Evolutionary conservation across 768 basidiomycete genomes (phyloP).

Genomic region (Gautieria morchelliformis): DNA sequence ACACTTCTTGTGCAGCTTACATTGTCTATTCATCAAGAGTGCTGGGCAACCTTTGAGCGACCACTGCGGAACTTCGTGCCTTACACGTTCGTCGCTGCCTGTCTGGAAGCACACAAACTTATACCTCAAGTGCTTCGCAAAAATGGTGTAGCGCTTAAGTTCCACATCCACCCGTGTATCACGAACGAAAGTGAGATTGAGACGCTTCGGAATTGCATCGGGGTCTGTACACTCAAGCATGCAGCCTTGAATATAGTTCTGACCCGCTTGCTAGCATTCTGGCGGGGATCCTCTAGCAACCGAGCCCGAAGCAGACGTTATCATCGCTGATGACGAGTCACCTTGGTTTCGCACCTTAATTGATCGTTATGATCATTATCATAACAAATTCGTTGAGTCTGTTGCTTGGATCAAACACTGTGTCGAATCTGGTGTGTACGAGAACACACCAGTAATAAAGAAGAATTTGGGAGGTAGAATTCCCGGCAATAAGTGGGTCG

Average conservation of each 20-base stretch:
- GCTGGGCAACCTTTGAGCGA: slow-evolving; percentile 60
- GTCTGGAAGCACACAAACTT: slow-evolving; percentile 66
- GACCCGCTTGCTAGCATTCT: slow-evolving; percentile 46
- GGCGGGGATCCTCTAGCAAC: slow-evolving; percentile 70
- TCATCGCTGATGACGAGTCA: slow-evolving; percentile 72
- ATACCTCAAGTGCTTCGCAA: slow-evolving; percentile 70
- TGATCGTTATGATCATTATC: slow-evolving; percentile 57
- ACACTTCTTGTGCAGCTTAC: not conserved
- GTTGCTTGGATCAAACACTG: slow-evolving; percentile 81
- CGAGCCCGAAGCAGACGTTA: slow-evolving; percentile 60
- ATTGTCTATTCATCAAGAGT: slow-evolving; percentile 27
- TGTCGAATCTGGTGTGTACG: slow-evolving; percentile 53
- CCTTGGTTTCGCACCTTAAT: slow-evolving; percentile 68
- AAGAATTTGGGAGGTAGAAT: slow-evolving; percentile 78
- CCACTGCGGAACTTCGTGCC: slow-evolving; percentile 75
- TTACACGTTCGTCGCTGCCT: slow-evolving; percentile 76
- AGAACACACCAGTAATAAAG: slow-evolving; percentile 69
- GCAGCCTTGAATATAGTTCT: not conserved
- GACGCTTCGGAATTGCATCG: slow-evolving; percentile 58
- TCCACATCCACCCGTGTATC: slow-evolving; percentile 77
- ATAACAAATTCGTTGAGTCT: slow-evolving; percentile 71
- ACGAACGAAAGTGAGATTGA: slow-evolving; percentile 66
- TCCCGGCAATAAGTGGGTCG: slow-evolving; percentile 67
- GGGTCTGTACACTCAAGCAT: slow-evolving; percentile 33
- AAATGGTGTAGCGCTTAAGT: slow-evolving; percentile 51